phyloP scores from a whole-genome alignment of 2,329 filamentous ascomycete genomes.

The Plenodomus tracheiphilus region DNA sequence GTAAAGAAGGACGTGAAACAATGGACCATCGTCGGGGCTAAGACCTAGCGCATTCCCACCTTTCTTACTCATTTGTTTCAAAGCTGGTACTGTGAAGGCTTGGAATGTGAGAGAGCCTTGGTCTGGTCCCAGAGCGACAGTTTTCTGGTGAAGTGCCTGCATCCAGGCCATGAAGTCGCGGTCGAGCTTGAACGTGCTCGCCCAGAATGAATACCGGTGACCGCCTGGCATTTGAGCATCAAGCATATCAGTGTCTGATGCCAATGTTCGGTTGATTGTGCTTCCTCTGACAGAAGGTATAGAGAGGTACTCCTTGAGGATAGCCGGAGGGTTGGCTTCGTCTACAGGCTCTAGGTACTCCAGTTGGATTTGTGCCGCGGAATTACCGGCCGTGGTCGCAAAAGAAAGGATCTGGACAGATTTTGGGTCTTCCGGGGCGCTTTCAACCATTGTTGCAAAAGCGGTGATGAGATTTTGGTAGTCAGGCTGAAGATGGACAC shows the following conservation, averaged over 20 bases:
- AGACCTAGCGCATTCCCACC: constrained; percentile 28
- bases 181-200: constrained; percentile 25
- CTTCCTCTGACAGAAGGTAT: constrained; percentile 11
- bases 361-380: constrained; percentile 21
- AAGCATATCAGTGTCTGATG: constrained; percentile 40
- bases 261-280: constrained; percentile 13
- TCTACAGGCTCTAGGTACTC: constrained; percentile 25
- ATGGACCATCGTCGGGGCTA: constrained; percentile 15
- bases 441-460: constrained; percentile 14
- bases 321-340: constrained; percentile 15
- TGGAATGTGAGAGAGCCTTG: constrained; percentile 16
- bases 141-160: constrained; percentile 17
- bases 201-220: constrained; percentile 28
- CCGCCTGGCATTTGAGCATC: constrained; percentile 39
- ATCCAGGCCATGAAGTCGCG: constrained; percentile 21
- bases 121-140: constrained; percentile 14
- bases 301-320: constrained; percentile 12
- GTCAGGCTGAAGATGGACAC: constrained; percentile 5
- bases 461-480: constrained; percentile 11
- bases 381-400: constrained; percentile 13
- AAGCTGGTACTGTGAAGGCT: constrained; percentile 11
- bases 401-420: constrained; percentile 32
- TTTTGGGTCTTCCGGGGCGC: constrained; percentile 19
- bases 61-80: constrained; percentile 18
- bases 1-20: constrained; percentile 17